Conservation (phyloP, 345 rosid species). For the Populus nigra region DNA sequence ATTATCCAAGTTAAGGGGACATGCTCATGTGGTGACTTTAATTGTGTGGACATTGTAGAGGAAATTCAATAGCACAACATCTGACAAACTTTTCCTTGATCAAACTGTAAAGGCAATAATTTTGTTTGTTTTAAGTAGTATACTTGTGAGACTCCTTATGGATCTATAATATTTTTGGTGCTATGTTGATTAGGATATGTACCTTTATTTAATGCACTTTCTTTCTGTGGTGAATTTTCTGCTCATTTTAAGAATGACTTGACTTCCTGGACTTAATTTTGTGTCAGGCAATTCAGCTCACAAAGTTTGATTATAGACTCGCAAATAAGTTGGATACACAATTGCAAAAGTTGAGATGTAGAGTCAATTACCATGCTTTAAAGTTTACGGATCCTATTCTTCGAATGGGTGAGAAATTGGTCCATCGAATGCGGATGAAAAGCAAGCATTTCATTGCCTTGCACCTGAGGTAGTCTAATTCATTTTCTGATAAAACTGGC, state of each 20-base stretch:
- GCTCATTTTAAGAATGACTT: neutral
- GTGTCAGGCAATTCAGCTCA: constrained; percentile 76
- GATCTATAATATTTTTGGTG: neutral
- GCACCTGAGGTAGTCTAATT: constrained; percentile 71
- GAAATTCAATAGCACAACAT: neutral
- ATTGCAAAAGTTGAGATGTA: constrained; percentile 88
- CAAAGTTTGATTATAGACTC: constrained; percentile 91
- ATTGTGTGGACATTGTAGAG: neutral
- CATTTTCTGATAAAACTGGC: neutral
- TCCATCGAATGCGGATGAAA: constrained; percentile 67
- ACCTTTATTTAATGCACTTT: neutral
- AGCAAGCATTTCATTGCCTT: constrained; percentile 83
- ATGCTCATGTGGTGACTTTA: neutral
- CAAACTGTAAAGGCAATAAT: neutral
- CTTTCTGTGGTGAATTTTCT: neutral
- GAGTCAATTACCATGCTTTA: constrained; percentile 89
- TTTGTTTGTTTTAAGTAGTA: neutral
- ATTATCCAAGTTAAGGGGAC: neutral
- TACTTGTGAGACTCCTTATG: neutral
- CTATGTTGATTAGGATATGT: neutral
- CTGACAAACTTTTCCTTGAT: neutral
- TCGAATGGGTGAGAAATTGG: constrained; percentile 70
- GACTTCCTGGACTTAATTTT: constrained; percentile 7
- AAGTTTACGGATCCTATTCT: constrained; percentile 79
- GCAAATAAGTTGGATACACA: constrained; percentile 80